A percentile compares a stretch with the other conserved stretches of the same genome.
phyloP scores from a whole-genome alignment of 1,284 basidiomycete genomes.

The Papiliotrema flavescens region DNA sequence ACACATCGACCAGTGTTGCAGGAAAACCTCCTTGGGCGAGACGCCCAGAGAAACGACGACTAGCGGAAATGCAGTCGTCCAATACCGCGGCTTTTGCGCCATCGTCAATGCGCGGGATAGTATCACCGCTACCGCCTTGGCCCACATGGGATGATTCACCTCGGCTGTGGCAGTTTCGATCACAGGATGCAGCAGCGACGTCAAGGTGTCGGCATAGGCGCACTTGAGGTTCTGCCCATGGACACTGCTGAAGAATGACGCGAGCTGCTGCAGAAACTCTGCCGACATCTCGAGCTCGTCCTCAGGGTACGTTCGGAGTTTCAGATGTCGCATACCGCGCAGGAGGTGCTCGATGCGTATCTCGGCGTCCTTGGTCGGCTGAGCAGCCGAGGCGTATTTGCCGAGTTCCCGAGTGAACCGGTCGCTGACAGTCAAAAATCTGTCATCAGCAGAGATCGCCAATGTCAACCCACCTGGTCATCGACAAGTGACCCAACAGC shows the following conservation, averaged over 20 bases:
- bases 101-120: constrained; percentile 81
- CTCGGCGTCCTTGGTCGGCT: constrained; percentile 73
- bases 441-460: constrained; percentile 32
- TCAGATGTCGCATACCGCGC: constrained; percentile 69
- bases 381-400: constrained; percentile 64
- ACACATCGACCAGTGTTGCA: constrained; percentile 72
- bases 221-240: constrained; percentile 81
- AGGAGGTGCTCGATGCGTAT: constrained; percentile 77
- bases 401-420: constrained; percentile 73
- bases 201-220: constrained; percentile 79
- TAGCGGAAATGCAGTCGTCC: constrained; percentile 81
- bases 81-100: constrained; percentile 86
- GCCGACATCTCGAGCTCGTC: constrained; percentile 90
- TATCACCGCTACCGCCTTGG: constrained; percentile 81
- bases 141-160: constrained; percentile 93
- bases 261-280: constrained; percentile 80
- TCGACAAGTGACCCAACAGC: constrained; percentile 76
- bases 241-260: constrained; percentile 76
- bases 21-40: constrained; percentile 78
- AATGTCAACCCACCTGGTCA: constrained; percentile 58
- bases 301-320: constrained; percentile 88
- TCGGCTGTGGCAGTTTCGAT: constrained; percentile 94
- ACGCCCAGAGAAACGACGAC: constrained; percentile 80
- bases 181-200: constrained; percentile 78
- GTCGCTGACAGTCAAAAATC: constrained; percentile 83